phyloP scores from a whole-genome alignment of 441 rosid species.

The Biscutella laevigata region DNA sequence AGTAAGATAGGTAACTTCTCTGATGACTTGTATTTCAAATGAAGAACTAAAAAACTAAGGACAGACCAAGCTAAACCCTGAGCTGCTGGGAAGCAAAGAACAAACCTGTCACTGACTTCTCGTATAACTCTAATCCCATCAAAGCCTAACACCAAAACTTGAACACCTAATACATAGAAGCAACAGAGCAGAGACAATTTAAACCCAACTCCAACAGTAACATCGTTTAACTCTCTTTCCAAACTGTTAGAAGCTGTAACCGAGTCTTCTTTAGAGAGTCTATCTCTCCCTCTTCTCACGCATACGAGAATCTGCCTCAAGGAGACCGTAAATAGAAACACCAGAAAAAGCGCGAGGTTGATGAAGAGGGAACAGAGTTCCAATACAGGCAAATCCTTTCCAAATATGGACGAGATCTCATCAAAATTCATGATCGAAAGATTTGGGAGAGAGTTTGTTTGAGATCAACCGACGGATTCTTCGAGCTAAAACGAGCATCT shows the following conservation, averaged over 20 bases:
- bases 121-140: slow-evolving; percentile 64
- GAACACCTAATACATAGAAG: slow-evolving; percentile 59
- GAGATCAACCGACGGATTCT: slow-evolving; percentile 30
- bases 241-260: slow-evolving; percentile 33
- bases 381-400: slow-evolving; percentile 38
- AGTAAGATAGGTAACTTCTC: slow-evolving; percentile 76
- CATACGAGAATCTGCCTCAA: slow-evolving; percentile 60
- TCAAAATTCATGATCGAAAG: slow-evolving; percentile 44
- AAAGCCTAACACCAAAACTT: slow-evolving; percentile 60
- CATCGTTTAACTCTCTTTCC: slow-evolving; percentile 47
- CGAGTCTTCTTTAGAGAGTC: slow-evolving; percentile 62
- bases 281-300: slow-evolving; percentile 52
- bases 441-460: slow-evolving; percentile 4
- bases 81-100: slow-evolving; percentile 49
- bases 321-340: slow-evolving; percentile 58
- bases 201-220: slow-evolving; percentile 48
- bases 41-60: slow-evolving; percentile 63
- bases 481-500: slow-evolving; percentile 49
- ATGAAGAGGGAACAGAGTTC: slow-evolving; percentile 68
- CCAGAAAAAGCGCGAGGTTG: slow-evolving; percentile 59
- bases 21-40: slow-evolving; percentile 63
- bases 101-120: slow-evolving; percentile 28
- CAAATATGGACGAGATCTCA: slow-evolving; percentile 23
- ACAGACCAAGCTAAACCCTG: slow-evolving; percentile 80
- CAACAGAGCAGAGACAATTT: slow-evolving; percentile 60